Evolutionary conservation across 2,329 filamentous ascomycete genomes (phyloP).

Genomic region (Knoxdaviesia capensis): DNA sequence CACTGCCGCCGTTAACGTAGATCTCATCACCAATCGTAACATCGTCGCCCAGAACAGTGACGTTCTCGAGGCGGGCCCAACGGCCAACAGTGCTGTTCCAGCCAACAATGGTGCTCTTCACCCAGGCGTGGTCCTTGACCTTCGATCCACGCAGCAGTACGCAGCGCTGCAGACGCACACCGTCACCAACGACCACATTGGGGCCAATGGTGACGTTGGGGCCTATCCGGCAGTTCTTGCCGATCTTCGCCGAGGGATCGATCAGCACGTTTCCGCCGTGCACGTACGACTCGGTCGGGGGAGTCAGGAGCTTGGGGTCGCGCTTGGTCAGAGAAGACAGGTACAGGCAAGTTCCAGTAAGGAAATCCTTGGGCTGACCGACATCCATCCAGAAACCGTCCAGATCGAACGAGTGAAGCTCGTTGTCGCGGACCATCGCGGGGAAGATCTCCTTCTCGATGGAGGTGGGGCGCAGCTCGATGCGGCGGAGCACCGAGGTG

Average conservation of each 20-base stretch:
- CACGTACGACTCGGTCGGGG: constrained; percentile 57
- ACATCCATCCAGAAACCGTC: constrained; percentile 99
- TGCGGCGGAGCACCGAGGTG: constrained; percentile 72
- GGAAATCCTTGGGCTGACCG: constrained; percentile 95
- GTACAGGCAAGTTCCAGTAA: constrained; percentile 89
- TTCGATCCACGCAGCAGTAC: constrained; percentile 78
- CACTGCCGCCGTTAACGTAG: constrained; percentile 91
- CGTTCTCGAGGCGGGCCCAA: constrained; percentile 94
- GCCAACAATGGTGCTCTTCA: constrained; percentile 95
- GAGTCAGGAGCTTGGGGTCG: constrained; percentile 63
- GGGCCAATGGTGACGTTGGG: constrained; percentile 94
- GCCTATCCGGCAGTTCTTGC: constrained; percentile 94
- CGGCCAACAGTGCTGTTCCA: constrained; percentile 94
- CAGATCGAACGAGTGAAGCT: constrained; percentile 88
- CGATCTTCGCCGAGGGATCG: constrained; percentile 84
- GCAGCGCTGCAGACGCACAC: constrained; percentile 81
- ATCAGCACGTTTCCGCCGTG: constrained; percentile 92
- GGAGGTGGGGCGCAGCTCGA: constrained; percentile 87
- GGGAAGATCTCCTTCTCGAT: constrained; percentile 99
- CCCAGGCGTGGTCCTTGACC: constrained; percentile 96
- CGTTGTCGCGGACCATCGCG: constrained; percentile 69
- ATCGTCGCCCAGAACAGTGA: constrained; percentile 93
- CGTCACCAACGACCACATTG: constrained; percentile 79
- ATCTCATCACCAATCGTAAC: constrained; percentile 96
- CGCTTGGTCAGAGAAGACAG: constrained; percentile 84